Evolutionary conservation across 768 basidiomycete genomes (phyloP), one percentile per base, ranked within the genome.

Genomic region (Lactarius deliciosus): DNA sequence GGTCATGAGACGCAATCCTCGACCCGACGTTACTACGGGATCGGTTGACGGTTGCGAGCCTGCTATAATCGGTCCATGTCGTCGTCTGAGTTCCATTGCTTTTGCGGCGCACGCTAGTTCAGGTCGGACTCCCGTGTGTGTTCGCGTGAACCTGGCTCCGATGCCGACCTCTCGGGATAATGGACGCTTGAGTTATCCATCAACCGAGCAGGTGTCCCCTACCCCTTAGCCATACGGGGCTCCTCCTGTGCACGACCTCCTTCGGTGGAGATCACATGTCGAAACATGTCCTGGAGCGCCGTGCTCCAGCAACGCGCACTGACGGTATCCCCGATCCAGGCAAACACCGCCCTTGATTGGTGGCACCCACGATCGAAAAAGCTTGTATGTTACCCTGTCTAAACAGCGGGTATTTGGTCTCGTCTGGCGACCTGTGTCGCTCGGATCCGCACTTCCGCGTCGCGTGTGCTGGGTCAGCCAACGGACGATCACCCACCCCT

Each of bases 231-330:
- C 28, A 59, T 34, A 60, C 38, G n/a, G 15, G 18, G 54, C 41
- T 55, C 40, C 41, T 55, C 40, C 40, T n/a, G 4, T 47, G 45
- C 43, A 15, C 34, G 34, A 50, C 28, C 38, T 43, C 34, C 61
- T 11, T 20, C 43, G 7, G 13, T 18, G 28, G 28, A 36, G 65
- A 40, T 66, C 65, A 66, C 65, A 66, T 66, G 60, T 32, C n/a
- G 36, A 20, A 7, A 40, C 56, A 47, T 53, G 41, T 38, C 15
- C 32, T 13, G 16, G 0, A 6, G 65, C 65, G 65, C 60, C 65
- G n/a, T 32, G 0, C 36, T 30, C 65, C 61, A 58, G 65, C 65
- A 66, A 54, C 50, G 6, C 25, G 61, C 16, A 60, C 61, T 53
- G 45, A 61, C 65, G 57, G 22, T 15, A 8, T 7, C 30, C 32